Percentiles rank a stretch among this genome's conserved stretches.
These are phyloP conservation scores for Boletus pseudopeckii DNA, from an alignment of 768 basidiomycete species.

Conservation along the genomic window DNA sequence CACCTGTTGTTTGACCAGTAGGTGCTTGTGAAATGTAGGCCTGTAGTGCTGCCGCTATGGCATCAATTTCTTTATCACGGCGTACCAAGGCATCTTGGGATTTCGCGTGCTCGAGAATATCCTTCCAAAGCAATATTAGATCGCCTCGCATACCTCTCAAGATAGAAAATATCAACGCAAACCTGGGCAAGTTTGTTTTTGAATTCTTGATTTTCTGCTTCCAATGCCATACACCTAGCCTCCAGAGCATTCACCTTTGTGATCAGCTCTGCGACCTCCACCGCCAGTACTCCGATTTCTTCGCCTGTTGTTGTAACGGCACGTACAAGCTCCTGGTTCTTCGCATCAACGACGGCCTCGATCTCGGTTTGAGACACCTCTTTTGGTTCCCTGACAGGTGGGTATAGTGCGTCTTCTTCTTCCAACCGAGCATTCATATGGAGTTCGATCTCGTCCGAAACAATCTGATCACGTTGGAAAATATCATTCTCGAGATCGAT, in stretches of 20 bases:
- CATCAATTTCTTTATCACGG: conserved; percentile 28
- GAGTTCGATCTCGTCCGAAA: conserved; percentile 32
- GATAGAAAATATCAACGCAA: conserved; percentile 5
- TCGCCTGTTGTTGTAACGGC: conserved; percentile 17
- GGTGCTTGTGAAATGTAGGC: conserved; percentile 32
- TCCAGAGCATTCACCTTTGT: conserved; percentile 27
- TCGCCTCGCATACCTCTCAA: neutral
- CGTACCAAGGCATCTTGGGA: conserved; percentile 15
- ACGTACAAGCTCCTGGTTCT: conserved; percentile 15
- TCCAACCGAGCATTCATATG: conserved; percentile 28
- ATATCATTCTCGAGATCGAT: conserved; percentile 36
- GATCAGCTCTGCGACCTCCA: conserved; percentile 33
- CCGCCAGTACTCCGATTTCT: conserved; percentile 32
- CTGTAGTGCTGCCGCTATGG: conserved; percentile 28
- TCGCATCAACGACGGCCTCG: conserved; percentile 26
- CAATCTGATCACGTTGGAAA: conserved; percentile 30
- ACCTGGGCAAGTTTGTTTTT: conserved; percentile 27
- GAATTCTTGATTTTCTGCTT: conserved; percentile 28
- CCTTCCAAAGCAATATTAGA: conserved; percentile 11
- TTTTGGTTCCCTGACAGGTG: conserved; percentile 13
- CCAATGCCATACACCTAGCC: conserved; percentile 16
- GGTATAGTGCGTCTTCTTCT: conserved; percentile 24
- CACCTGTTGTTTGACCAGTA: conserved; percentile 1
- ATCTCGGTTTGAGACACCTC: conserved; percentile 21
- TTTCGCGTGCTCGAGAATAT: conserved; percentile 6